Evolutionary conservation across 1,139 yeast genomes (phyloP).

Genomic region (Magnusiomyces paraingens): DNA sequence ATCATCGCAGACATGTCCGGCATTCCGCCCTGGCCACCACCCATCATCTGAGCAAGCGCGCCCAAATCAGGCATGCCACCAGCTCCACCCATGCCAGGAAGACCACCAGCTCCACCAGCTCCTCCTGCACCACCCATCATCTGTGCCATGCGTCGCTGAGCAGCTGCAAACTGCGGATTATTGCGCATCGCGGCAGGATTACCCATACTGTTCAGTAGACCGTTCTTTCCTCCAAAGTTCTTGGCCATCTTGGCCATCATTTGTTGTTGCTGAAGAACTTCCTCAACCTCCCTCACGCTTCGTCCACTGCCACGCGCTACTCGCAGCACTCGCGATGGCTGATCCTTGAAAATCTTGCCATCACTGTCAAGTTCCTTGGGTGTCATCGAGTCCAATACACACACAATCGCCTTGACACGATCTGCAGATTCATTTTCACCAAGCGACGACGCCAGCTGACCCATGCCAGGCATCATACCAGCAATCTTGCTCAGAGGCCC

Average conservation of each 20-base stretch:
- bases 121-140: conserved; percentile 32
- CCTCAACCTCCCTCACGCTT: conserved; percentile 86
- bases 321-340: conserved; percentile 81
- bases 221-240: conserved; percentile 51
- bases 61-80: conserved; percentile 22
- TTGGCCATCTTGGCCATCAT: conserved; percentile 95
- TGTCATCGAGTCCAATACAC: conserved; percentile 94
- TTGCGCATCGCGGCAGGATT: conserved; percentile 29
- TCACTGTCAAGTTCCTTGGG: conserved; percentile 85
- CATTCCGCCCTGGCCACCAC: conserved; percentile 40
- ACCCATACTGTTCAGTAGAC: conserved; percentile 37
- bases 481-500: conserved; percentile 94
- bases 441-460: conserved; percentile 75
- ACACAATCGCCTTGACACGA: conserved; percentile 81
- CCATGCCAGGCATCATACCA: conserved; percentile 87
- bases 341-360: conserved; percentile 70
- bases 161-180: conserved; percentile 35
- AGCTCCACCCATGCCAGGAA: conserved; percentile 33
- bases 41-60: conserved; percentile 39
- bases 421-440: conserved; percentile 79
- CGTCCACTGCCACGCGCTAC: conserved; percentile 98
- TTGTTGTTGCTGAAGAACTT: conserved; percentile 83
- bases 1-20: conserved; percentile 46
- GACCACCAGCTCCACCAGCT: conserved; percentile 33
- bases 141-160: conserved; percentile 34